Evolutionary conservation across 345 rosid species (phyloP).

Genomic region (Arabidopsis arenosa): DNA sequence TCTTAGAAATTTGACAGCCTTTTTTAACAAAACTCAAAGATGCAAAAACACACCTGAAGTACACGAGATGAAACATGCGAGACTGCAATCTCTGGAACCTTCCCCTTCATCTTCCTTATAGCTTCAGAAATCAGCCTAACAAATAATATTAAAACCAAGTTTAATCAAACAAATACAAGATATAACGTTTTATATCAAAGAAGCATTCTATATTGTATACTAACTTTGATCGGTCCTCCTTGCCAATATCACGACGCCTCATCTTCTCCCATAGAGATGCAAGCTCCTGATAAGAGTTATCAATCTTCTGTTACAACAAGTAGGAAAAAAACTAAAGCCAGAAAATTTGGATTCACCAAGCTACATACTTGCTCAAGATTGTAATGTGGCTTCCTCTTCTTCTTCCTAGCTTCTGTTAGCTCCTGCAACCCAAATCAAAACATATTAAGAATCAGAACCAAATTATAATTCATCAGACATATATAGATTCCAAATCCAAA

Average conservation of each 20-base stretch:
- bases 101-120: slow-evolving; percentile 81
- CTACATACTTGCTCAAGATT: slow-evolving; percentile 71
- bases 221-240: slow-evolving; percentile 86
- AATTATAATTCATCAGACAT: background rate
- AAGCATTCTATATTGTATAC: slow-evolving; percentile 29
- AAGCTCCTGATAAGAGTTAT: slow-evolving; percentile 67
- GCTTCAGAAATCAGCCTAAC: slow-evolving; percentile 77
- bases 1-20: slow-evolving; percentile 13
- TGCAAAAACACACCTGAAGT: slow-evolving; percentile 66
- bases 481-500: background rate
- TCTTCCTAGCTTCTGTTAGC: slow-evolving; percentile 80
- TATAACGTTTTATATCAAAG: background rate
- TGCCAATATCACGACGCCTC: slow-evolving; percentile 82
- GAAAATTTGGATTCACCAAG: background rate
- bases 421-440: slow-evolving; percentile 52
- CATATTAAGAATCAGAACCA: slow-evolving; percentile 3
- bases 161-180: background rate
- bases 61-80: slow-evolving; percentile 93
- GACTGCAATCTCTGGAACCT: slow-evolving; percentile 84
- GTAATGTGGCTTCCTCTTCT: slow-evolving; percentile 84
- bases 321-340: background rate
- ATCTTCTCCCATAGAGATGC: slow-evolving; percentile 90
- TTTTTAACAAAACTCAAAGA: background rate
- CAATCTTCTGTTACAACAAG: background rate
- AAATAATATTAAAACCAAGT: slow-evolving; percentile 10